Base-by-base conservation (phyloP, 805 yeast species). In the Ogataea pignaliae region DNA sequence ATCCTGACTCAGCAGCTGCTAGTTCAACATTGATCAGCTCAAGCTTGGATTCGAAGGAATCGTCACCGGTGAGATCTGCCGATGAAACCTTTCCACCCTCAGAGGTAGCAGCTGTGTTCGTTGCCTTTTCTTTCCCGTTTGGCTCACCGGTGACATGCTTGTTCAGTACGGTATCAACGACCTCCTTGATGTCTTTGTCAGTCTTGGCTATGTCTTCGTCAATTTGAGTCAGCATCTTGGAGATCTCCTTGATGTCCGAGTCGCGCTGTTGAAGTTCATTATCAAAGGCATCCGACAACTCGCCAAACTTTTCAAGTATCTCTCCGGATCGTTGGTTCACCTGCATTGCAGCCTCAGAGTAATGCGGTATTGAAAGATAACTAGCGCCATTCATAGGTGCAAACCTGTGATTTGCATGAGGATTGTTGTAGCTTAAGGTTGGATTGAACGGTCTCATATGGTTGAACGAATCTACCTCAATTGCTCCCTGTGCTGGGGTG, bases 341-440 rank as follows among this genome's bases (percentile, higher is more conserved):
- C 38, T 70, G 72, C 53, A 76, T 73, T 1, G 81, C 81, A 29
- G 79, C 72, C 54, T 76, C 81, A 3, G 81, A 72, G 13, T 65
- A 60, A 55, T 73, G 79, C 0, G 77, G 75, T 10, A 56, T 58
- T 6, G 57, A 46, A 28, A 59, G 42, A 32, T 50, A 56, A 32
- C 48, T 51, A 2, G 54, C 48, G 9, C 50, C 52, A 43, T 53
- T 54, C 31, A 50, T 26, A n/a, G 47, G 28, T 13, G 56, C 43
- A 36, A 41, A 48, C 6, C 48, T 46, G 33, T 54, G 55, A 32
- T 37, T 44, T 16, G 44, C 18, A 5, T 46, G 40, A 10, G 53
- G 44, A 30, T 46, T 46, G 21, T 51, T 54, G 26, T 44, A 48
- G 36, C 45, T 45, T 15, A 52, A 37, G n/a, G 59, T 52, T 26